A percentile compares a stretch with the other conserved stretches of the same genome.
These are phyloP conservation scores for Cryptosporidium baileyi DNA, from an alignment of 169 alveolate species.

Conservation along the genomic window DNA sequence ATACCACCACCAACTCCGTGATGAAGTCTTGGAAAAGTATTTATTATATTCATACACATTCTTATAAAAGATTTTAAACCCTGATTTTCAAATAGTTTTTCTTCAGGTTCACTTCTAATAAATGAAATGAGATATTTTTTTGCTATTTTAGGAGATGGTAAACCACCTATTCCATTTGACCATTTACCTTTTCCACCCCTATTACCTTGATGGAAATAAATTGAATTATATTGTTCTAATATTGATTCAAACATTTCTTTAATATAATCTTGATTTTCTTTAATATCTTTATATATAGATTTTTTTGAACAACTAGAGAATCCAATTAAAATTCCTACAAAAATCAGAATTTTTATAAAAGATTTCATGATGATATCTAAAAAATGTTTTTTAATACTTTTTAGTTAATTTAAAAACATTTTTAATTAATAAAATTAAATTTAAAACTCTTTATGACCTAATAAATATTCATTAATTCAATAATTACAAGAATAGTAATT, in stretches of 20 bases:
- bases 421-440: too few species aligned
- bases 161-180: slow-evolving; percentile 67
- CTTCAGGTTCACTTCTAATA: slow-evolving; percentile 22
- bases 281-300: too few species aligned
- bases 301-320: too few species aligned
- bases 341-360: too few species aligned
- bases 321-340: too few species aligned
- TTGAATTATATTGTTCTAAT: slow-evolving; percentile 36
- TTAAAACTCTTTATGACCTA: too few species aligned
- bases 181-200: slow-evolving; percentile 66
- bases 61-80: slow-evolving; percentile 19
- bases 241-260: background rate
- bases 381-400: too few species aligned
- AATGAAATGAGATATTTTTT: slow-evolving; percentile 9
- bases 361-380: too few species aligned
- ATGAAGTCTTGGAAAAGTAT: slow-evolving; percentile 36
- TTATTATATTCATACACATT: slow-evolving; percentile 32
- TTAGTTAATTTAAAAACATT: too few species aligned
- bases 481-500: too few species aligned
- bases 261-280: background rate
- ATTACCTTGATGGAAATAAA: slow-evolving; percentile 52
- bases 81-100: background rate
- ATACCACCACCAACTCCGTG: slow-evolving; percentile 63
- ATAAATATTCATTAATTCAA: too few species aligned
- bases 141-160: slow-evolving; percentile 61